These are phyloP conservation scores for Lepidopterella palustris DNA, from an alignment of 495 filamentous ascomycete genomes.

Conservation along the genomic window DNA sequence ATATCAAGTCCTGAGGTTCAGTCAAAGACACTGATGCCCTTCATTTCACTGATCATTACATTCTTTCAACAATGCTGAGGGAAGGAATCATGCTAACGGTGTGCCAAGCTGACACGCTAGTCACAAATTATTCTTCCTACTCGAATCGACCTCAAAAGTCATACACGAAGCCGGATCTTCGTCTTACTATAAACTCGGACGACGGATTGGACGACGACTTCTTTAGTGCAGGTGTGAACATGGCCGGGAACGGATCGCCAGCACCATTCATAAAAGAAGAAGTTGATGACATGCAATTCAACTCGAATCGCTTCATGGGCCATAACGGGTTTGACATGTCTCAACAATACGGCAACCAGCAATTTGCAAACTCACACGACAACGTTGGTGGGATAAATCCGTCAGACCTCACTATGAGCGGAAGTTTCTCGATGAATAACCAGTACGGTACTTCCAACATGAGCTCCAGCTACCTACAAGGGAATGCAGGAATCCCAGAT, in stretches of 20 bases:
- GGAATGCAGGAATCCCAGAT: slow-evolving; percentile 51
- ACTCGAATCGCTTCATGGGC: slow-evolving; percentile 48
- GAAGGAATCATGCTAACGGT: slow-evolving; percentile 26
- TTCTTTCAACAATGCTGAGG: slow-evolving; percentile 9
- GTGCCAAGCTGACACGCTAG: slow-evolving; percentile 25
- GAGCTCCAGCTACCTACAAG: slow-evolving; percentile 33
- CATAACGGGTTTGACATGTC: slow-evolving; percentile 56
- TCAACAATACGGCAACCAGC: slow-evolving; percentile 52
- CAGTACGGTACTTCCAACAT: slow-evolving; percentile 30
- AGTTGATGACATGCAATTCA: slow-evolving; percentile 58
- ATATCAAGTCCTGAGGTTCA: background rate
- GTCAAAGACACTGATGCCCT: background rate
- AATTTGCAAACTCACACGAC: slow-evolving; percentile 56
- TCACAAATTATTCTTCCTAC: slow-evolving; percentile 27
- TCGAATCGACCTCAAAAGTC: slow-evolving; percentile 24
- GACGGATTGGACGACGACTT: slow-evolving; percentile 35
- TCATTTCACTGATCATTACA: background rate
- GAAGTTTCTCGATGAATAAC: slow-evolving; percentile 30
- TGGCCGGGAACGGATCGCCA: slow-evolving; percentile 44
- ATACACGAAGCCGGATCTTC: slow-evolving; percentile 33
- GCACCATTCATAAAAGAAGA: slow-evolving; percentile 74
- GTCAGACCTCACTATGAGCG: slow-evolving; percentile 69
- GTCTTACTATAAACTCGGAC: slow-evolving; percentile 31
- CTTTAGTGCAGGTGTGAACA: slow-evolving; percentile 33
- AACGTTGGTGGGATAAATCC: slow-evolving; percentile 68